Evolutionary conservation across 2,329 filamentous ascomycete genomes (phyloP), one percentile per base, ranked within the genome.

Genomic region (Chrysoporthe austroafricana): DNA sequence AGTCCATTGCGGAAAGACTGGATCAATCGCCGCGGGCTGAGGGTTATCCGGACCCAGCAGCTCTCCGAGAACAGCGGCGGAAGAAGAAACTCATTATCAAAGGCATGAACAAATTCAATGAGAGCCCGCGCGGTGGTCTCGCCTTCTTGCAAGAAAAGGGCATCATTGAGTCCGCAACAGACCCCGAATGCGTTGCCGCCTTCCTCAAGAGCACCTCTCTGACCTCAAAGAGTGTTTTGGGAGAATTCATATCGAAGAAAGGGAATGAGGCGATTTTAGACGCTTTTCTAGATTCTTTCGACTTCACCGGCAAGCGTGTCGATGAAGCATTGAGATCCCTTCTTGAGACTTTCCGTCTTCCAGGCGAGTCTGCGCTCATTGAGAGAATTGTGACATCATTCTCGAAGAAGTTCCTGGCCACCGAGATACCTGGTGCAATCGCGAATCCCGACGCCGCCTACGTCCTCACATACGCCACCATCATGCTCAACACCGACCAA

Each of bases 401-500:
- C 77, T 87, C 93, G 0, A 92, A 95, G 72, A 93, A 92, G 76
- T 99, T 97, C 77, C 91, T 91, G 77, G 81, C 86, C 9, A 88
- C 87, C 68, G 88, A 86, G 6, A 85, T 88, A 36, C 90, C 92
- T 0, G 87, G 91, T 64, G 91, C 90, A 32, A 89, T 98, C 70
- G 91, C 90, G 7, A 90, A 97, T 74, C 91, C 92, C 73, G 96
- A 99, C 77, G 89, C 94, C 8, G 90, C 96, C 32, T 99, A 92
- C 74, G 89, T 99, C 60, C 83, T 99, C 63, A 95, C 92, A 0
- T 99, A 99, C 76, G 96, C 94, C 48, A 96, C 97, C 74, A 97
- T 99, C 77, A 94, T 99, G 88, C 69, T 99, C 66, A 99, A 99
- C 76, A 97, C 95, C 0, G 96, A 99, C 76, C 91, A 96, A 74